Percentiles rank a stretch among this genome's conserved stretches.
Evolutionary conservation across 805 yeast species (phyloP).

Genomic region (Osmozyma mogii): DNA sequence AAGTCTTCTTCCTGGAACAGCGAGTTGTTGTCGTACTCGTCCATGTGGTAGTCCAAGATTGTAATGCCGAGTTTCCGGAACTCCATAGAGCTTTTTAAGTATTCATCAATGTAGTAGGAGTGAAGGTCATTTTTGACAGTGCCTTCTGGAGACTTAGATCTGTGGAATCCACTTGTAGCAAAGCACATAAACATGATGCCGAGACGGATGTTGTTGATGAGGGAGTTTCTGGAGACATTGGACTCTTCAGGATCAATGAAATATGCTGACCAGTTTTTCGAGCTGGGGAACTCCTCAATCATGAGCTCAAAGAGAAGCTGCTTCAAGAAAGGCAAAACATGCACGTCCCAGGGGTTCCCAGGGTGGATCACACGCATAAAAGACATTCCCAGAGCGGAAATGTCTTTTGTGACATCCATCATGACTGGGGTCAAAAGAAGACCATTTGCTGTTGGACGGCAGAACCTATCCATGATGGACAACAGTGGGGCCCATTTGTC

Average conservation of each 20-base stretch:
- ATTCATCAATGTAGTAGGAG: conserved; percentile 14
- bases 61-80: conserved; percentile 28
- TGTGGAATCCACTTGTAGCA: conserved; percentile 8
- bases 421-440: conserved; percentile 16
- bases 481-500: conserved; percentile 31
- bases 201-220: conserved; percentile 8
- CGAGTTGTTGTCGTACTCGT: conserved; percentile 28
- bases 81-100: conserved; percentile 23
- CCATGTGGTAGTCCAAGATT: conserved; percentile 32
- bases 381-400: conserved; percentile 16
- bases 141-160: conserved; percentile 5
- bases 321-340: conserved; percentile 23
- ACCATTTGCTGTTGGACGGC: conserved; percentile 5
- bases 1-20: conserved; percentile 13
- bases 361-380: conserved; percentile 18
- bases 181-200: conserved; percentile 11
- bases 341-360: conserved; percentile 20
- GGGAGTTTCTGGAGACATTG: conserved; percentile 5
- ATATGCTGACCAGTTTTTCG: conserved; percentile 8
- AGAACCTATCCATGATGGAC: conserved; percentile 12
- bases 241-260: conserved; percentile 4
- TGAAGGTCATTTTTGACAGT: conserved; percentile 10
- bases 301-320: conserved; percentile 24
- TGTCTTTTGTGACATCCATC: conserved; percentile 10
- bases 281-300: conserved; percentile 14